phyloP scores from a whole-genome alignment of 2,329 filamentous ascomycete genomes.

The Microcyclospora tardicrescens region DNA sequence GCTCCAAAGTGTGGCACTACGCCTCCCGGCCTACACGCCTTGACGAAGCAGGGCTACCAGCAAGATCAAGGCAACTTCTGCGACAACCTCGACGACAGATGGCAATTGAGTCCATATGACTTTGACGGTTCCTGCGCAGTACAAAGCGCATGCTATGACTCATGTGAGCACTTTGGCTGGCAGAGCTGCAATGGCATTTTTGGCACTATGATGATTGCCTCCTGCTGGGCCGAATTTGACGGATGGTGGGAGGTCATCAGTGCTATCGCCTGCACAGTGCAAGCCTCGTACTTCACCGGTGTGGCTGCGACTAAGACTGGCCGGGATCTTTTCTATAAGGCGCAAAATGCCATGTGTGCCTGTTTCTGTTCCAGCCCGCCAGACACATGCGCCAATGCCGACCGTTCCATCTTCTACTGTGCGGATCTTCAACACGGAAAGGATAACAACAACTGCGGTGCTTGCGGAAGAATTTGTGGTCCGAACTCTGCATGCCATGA shows the following conservation, averaged over 20 bases:
- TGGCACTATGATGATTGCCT: no score
- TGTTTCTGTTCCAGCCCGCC: not conserved
- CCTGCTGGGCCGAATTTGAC: no score
- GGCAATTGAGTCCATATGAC: conserved; percentile 4
- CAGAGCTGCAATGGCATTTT: no score
- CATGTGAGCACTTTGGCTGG: not conserved
- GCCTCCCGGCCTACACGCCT: conserved; percentile 3
- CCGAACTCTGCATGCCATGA: conserved; percentile 1
- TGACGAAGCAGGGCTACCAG: conserved; percentile 1
- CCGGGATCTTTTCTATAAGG: conserved; percentile 2
- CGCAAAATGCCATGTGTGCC: conserved; percentile 4
- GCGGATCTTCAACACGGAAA: not conserved
- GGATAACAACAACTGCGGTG: conserved; percentile 4
- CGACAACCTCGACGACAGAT: conserved; percentile 3
- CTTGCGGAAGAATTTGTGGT: conserved; percentile 3
- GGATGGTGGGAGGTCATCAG: no score
- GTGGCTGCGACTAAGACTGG: no score
- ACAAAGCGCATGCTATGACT: not conserved
- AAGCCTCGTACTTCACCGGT: no score
- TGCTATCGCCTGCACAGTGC: no score
- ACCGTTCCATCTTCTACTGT: conserved; percentile 5
- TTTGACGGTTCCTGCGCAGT: conserved; percentile 1
- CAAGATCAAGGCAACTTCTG: conserved; percentile 3
- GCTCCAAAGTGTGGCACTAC: not conserved
- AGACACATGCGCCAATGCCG: not conserved